Percentiles rank a stretch among this genome's conserved stretches.
Evolutionary conservation across 768 basidiomycete species (phyloP).

Genomic region (Panellus pusillus): DNA sequence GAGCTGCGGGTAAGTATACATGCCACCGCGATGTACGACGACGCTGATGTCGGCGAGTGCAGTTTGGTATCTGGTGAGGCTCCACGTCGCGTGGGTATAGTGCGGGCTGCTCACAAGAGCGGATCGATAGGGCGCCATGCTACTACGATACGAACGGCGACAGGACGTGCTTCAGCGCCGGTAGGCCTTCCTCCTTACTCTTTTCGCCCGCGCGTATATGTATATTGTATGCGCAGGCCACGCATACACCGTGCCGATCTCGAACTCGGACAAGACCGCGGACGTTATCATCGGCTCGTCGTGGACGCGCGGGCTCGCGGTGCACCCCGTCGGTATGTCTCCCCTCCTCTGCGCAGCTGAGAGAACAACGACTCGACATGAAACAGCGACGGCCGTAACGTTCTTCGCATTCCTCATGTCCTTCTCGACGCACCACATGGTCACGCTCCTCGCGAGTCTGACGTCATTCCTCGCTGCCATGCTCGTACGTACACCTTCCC

Average conservation of each 20-base stretch:
- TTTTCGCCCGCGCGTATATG: neutral
- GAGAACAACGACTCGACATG: too few relatives aligned
- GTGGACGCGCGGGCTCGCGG: constrained; percentile 74
- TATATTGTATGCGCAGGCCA: constrained; percentile 36
- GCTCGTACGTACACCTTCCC: constrained; percentile 28
- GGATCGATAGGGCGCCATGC: constrained; percentile 59
- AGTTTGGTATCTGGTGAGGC: constrained; percentile 75
- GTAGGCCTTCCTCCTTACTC: constrained; percentile 31
- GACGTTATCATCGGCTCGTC: constrained; percentile 47
- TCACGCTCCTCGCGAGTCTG: constrained; percentile 63
- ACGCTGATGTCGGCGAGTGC: constrained; percentile 4
- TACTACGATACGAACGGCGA: constrained; percentile 43
- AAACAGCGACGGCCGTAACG: constrained; percentile 55
- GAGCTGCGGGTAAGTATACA: constrained; percentile 64
- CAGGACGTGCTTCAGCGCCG: constrained; percentile 48
- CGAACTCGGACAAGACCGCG: constrained; percentile 35
- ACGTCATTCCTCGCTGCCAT: constrained; percentile 70
- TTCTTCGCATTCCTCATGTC: constrained; percentile 65
- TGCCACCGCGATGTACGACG: too few relatives aligned
- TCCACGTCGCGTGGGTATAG: constrained; percentile 14
- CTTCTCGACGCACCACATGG: constrained; percentile 55
- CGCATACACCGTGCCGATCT: constrained; percentile 53
- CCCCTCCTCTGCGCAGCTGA: constrained; percentile 25
- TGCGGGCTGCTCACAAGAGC: neutral
- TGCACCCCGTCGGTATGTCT: constrained; percentile 71